Percentiles rank a stretch among this genome's conserved stretches.
Conservation (phyloP, 2,329 filamentous ascomycete species). For the Nemania diffusa region DNA sequence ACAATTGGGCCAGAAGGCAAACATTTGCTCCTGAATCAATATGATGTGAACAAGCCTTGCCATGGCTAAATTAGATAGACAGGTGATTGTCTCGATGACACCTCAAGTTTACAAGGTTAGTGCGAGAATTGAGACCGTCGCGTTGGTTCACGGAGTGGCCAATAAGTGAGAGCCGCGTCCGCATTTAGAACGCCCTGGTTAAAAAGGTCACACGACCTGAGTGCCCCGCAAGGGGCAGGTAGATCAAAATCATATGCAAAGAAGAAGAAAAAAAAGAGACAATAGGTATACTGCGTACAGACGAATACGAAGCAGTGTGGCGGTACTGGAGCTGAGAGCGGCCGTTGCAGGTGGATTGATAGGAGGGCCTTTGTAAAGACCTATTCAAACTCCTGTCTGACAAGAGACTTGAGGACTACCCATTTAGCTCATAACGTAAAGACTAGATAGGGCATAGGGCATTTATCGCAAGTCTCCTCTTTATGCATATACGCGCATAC, state of each 20-base stretch:
- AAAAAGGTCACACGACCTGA: conserved; percentile 45
- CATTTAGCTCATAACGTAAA: not conserved
- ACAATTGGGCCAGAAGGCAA: not conserved
- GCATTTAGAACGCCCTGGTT: conserved; percentile 35
- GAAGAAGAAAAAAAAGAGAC: conserved; percentile 3
- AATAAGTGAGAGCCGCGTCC: conserved; percentile 39
- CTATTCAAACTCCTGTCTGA: not conserved
- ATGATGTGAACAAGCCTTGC: conserved; percentile 1
- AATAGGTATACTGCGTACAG: conserved; percentile 19
- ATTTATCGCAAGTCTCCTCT: not conserved
- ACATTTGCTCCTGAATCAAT: not conserved
- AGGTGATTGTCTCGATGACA: not conserved
- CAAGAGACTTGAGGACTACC: not conserved
- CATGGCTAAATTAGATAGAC: not conserved
- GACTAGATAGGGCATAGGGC: not conserved
- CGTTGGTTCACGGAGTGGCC: conserved; percentile 21
- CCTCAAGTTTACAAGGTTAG: not conserved
- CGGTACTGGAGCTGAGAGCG: conserved; percentile 27
- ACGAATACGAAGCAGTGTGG: conserved; percentile 32
- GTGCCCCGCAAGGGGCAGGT: conserved; percentile 39
- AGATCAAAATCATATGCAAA: conserved; percentile 41
- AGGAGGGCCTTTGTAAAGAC: conserved; percentile 2
- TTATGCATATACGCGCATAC: too few species aligned
- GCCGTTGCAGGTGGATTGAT: conserved; percentile 6
- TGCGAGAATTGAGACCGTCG: conserved; percentile 1